These are phyloP conservation scores for Globisporangium parvum DNA, from an alignment of 352 stramenopile genomes.

Conservation along the genomic window DNA sequence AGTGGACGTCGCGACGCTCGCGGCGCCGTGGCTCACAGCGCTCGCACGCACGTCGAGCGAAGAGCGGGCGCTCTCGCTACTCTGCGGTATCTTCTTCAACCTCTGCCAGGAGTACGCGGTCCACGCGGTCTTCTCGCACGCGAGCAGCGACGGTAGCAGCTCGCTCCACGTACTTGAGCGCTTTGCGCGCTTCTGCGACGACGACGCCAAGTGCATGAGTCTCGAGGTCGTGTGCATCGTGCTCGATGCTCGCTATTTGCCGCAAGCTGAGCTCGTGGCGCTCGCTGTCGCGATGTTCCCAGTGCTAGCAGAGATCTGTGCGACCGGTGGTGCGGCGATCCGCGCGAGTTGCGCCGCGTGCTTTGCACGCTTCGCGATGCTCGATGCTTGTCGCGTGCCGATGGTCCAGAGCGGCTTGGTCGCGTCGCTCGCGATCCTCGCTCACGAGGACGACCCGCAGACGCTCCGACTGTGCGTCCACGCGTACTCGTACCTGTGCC, in stretches of 20 bases:
- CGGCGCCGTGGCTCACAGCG: constrained; percentile 26
- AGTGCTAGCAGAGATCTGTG: constrained; percentile 38
- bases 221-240: constrained; percentile 63
- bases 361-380: constrained; percentile 57
- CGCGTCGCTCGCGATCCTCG: constrained; percentile 41
- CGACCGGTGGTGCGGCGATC: constrained; percentile 12
- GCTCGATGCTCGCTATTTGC: constrained; percentile 50
- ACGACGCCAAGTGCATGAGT: constrained; percentile 38
- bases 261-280: constrained; percentile 24
- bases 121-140: constrained; percentile 32
- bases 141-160: constrained; percentile 6
- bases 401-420: constrained; percentile 53
- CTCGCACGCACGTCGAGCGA: constrained; percentile 15
- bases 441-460: constrained; percentile 40
- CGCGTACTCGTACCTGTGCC: constrained; percentile 57
- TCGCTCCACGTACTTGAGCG: constrained; percentile 28
- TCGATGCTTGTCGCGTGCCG: constrained; percentile 39
- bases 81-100: constrained; percentile 55
- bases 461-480: constrained; percentile 58
- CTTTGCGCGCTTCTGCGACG: constrained; percentile 28
- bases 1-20: constrained; percentile 33
- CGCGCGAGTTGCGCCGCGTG: constrained; percentile 52
- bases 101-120: constrained; percentile 59
- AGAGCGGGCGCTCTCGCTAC: constrained; percentile 25
- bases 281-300: constrained; percentile 41